phyloP scores from a whole-genome alignment of 164 flowering plant species.

The Annona squamosa region DNA sequence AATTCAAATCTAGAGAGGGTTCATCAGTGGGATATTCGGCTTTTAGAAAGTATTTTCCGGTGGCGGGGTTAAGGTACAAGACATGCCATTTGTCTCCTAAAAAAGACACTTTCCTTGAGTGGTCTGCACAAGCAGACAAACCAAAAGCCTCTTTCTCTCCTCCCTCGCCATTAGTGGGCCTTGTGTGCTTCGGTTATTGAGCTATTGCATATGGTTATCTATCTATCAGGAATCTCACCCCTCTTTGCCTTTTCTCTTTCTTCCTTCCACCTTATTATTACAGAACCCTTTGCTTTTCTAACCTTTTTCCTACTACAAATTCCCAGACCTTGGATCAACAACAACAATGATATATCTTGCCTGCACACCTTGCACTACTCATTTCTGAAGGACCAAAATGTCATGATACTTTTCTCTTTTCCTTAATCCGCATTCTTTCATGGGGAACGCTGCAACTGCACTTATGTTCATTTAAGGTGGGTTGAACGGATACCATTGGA shows the following conservation, averaged over 20 bases:
- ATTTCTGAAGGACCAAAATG: not conserved
- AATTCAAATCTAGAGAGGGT: slow-evolving; percentile 3
- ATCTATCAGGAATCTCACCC: slow-evolving; percentile 14
- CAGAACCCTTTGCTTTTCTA: slow-evolving; percentile 18
- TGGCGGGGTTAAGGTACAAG: slow-evolving; percentile 48
- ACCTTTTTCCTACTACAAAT: slow-evolving; percentile 24
- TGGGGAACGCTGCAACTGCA: too few relatives aligned
- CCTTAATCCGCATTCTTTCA: not conserved
- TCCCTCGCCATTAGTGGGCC: not conserved
- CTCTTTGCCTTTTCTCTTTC: slow-evolving; percentile 8
- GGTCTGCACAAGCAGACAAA: slow-evolving; percentile 48
- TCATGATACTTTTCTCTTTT: not conserved
- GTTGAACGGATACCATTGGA: too few relatives aligned
- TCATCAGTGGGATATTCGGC: slow-evolving; percentile 43
- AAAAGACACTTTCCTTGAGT: slow-evolving; percentile 30
- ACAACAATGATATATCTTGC: not conserved
- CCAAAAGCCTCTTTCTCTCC: slow-evolving; percentile 33
- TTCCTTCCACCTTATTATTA: slow-evolving; percentile 30
- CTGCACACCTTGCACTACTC: not conserved
- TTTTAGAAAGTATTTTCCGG: slow-evolving; percentile 56
- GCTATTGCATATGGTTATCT: not conserved
- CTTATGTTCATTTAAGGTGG: too few relatives aligned
- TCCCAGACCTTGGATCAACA: slow-evolving; percentile 20
- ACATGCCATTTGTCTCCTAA: slow-evolving; percentile 57
- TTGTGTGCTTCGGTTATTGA: slow-evolving; percentile 11